Base-by-base conservation (phyloP, 2,329 filamentous ascomycete genomes). In the Neofusicoccum kwambonambiense region DNA sequence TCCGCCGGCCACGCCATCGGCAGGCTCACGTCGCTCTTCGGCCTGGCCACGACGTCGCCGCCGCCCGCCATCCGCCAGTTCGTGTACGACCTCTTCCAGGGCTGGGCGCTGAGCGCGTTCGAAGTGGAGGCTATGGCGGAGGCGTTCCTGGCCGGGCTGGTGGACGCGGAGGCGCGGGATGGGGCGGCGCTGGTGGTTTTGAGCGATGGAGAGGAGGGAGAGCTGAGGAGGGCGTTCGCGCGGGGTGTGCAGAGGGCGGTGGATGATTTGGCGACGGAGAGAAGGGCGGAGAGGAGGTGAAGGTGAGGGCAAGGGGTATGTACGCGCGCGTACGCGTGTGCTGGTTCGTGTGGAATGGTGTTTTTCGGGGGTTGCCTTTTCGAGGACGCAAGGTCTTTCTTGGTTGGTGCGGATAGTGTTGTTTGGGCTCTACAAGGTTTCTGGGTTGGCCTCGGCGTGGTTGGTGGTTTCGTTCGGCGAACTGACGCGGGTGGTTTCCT, bases 221-320 rank as follows among this genome's bases (percentile, higher is more conserved):
- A 3, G 1, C 17, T 45, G 27, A 17, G 13, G 27, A 41, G 12
- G 17, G 56, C 41, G 12, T 60, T 60, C 9, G 4, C 78, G 2
- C 1, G 5, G 1, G 56, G 56, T 3, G 56, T 47, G 5, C n/a
- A 27, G 12, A 27, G 42, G 12, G 42, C 56, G 1, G 13, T 22
- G 42, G 0, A 9, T 2, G 27, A 22, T 6, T 17, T 60, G 41
- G 15, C 3, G n/a, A 51, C n/a, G 45, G 58, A 50, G 12, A n/a
- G 58, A 8, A 4, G 58, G 3, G 13, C 15, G 3, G 41, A 15
- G 8, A 3, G 52, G 35, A 27, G 37, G 11, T 44, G 37, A 57
- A 15, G 35, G 22, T 22, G 22, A 22, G 22, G 22, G 22, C 22
- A 22, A 22, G 22, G 3, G 22, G 22, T 22, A 22, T n/a, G n/a